Evolutionary conservation across 208 protist genomes (phyloP), one percentile per base, ranked within the genome.

Genomic region (Porcisia deanei): DNA sequence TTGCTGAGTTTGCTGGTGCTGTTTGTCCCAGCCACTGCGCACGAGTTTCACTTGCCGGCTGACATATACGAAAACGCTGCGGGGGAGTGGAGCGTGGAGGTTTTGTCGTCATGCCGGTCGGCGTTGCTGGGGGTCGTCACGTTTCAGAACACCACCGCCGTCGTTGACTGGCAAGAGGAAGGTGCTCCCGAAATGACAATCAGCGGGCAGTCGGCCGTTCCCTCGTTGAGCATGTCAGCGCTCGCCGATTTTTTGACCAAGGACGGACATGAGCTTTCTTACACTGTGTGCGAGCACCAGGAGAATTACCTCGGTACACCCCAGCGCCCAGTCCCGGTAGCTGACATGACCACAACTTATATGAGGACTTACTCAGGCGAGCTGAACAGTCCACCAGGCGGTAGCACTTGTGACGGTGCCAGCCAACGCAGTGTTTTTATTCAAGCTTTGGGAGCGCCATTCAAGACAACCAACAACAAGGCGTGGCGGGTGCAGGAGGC

Each of bases 41-140:
- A 66, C 10, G 71, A 66, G 54, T 53, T 94, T 34, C 82, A 88
- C 47, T 67, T 94, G 3, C 90, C 90, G 12, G 72, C 74, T 54
- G 58, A 72, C 37, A 53, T 94, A 37, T 82, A 82, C 52, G 82
- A 87, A 37, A 67, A 81, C 55, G 89, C 88, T 25, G 87, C 77
- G 43, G 88, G 88, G 0, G 82, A 89, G 47, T 95, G 91, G 89
- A 79, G 66, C 37, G 78, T 92, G 49, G 85, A 90, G 68, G 60
- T 95, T 57, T 64, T 85, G 20, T 87, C 88, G 16, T 82, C 87
- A 34, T 93, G 88, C 59, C 55, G 81, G 2, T 61, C 61, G 10
- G 66, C 77, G 34, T 34, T 65, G 39, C 64, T 66, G 47, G 85
- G 86, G 30, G 82, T 63, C 47, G 67, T 91, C 6, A 80, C 78